phyloP scores from a whole-genome alignment of 768 basidiomycete species.

The Tylopilus rubrobrunneus region DNA sequence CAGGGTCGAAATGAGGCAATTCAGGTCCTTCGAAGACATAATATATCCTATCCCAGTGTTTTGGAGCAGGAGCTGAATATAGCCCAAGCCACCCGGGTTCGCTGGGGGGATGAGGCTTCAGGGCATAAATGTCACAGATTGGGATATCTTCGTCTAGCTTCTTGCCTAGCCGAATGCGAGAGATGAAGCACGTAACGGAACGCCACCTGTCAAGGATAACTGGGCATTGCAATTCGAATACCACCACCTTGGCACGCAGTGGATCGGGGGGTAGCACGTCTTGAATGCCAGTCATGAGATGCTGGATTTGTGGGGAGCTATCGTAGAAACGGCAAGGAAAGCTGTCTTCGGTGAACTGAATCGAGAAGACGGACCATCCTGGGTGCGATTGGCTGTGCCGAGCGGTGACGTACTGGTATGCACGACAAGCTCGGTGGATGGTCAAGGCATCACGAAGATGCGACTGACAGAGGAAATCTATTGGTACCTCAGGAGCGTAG shows the following conservation, averaged over 20 bases:
- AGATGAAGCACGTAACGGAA: not conserved
- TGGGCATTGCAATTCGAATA: too few species aligned
- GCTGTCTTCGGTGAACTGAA: not conserved
- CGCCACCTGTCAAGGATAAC: not conserved
- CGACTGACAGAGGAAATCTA: not conserved
- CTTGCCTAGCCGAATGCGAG: not conserved
- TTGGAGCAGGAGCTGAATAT: not conserved
- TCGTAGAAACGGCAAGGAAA: not conserved
- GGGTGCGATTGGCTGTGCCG: not conserved
- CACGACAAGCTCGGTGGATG: not conserved
- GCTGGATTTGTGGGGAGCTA: not conserved
- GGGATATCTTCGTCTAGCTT: not conserved
- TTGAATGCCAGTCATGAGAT: not conserved
- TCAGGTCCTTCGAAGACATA: not conserved
- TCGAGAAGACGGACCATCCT: not conserved
- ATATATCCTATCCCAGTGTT: not conserved
- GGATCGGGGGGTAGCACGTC: not conserved
- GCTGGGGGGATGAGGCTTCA: not conserved
- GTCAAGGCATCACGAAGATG: not conserved
- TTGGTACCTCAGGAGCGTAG: not conserved
- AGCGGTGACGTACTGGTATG: not conserved
- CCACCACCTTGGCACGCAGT: not conserved
- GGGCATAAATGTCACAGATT: not conserved
- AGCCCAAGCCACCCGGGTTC: not conserved
- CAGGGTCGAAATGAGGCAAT: not conserved